Evolutionary conservation across 2,329 filamentous ascomycete species (phyloP), one percentile per base, ranked within the genome.

Genomic region (Penicillium aurantiogriseum): DNA sequence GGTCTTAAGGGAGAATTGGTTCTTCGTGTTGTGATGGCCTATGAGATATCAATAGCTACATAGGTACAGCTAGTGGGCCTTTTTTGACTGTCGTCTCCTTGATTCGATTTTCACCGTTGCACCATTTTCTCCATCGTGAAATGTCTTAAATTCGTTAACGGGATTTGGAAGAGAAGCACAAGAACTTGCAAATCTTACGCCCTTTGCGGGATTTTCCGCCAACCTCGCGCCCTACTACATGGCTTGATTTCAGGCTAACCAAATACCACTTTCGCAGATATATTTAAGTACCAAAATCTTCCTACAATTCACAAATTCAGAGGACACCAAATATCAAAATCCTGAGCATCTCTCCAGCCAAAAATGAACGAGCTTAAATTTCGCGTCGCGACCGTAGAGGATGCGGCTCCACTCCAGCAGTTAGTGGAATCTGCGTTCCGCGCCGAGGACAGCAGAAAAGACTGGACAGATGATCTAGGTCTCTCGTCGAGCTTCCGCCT

Each of bases 361-460:
- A 51, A 46, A 67, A 52, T 65, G 38, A 36, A 31, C 53, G 53
- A 51, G 17, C 69, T 77, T 25, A 57, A 68, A 9, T 79, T 78
- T 55, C 77, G 76, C 52, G 46, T 66, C 35, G 78, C 77, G 47
- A 74, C 67, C 8, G 40, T 55, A 7, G 66, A 74, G 2, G 76
- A 80, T 54, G 77, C 73, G 0, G 49, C 60, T 0, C 67, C 59
- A 7, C 53, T 80, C 27, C 75, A 75, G 29, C 56, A 69, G 17
- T 68, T 80, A 1, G 71, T 78, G 1, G 67, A 79, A 50, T 61
- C 70, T 13, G 75, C 77, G 0, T 80, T 80, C 46, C 76, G 74
- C 35, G 68, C 76, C 44, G 66, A 71, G 3, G 77, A 79, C 42
- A 72, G 59, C 57, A 66, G 76, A 48, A 56, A 69, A 53, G 58